Percentiles rank a stretch among this genome's conserved stretches.
Evolutionary conservation across 2,329 filamentous ascomycete species (phyloP).

Genomic region (Fusarium sp.): DNA sequence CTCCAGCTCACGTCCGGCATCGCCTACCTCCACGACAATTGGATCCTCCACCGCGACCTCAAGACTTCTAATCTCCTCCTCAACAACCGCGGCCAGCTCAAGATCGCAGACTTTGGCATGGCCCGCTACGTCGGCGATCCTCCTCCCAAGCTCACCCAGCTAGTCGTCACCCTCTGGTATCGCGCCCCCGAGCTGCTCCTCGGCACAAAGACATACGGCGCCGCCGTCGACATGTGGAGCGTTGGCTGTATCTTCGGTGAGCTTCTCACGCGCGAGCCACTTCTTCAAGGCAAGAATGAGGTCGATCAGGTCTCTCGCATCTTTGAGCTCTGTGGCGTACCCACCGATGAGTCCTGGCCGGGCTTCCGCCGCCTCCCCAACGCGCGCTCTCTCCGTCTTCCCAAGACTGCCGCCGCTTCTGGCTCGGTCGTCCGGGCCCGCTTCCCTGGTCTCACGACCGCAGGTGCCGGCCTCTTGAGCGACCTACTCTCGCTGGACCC

Average conservation of each 20-base stretch:
- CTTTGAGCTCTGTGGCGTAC: conserved; percentile 90
- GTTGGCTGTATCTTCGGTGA: conserved; percentile 97
- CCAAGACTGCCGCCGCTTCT: conserved; percentile 60
- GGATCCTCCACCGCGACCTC: conserved; percentile 94
- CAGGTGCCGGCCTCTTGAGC: conserved; percentile 80
- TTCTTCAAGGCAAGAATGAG: conserved; percentile 92
- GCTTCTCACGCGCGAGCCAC: conserved; percentile 84
- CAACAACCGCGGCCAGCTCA: conserved; percentile 94
- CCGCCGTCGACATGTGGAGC: conserved; percentile 94
- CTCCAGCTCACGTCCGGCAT: conserved; percentile 86
- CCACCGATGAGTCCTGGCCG: conserved; percentile 88
- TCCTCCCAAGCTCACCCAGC: conserved; percentile 83
- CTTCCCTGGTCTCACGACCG: conserved; percentile 86
- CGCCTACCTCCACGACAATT: conserved; percentile 88
- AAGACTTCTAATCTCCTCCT: conserved; percentile 96
- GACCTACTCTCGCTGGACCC: conserved; percentile 84
- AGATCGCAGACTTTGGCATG: conserved; percentile 99
- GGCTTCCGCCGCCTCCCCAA: conserved; percentile 90
- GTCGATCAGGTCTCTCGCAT: conserved; percentile 91
- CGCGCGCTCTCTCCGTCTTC: conserved; percentile 83
- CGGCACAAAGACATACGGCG: conserved; percentile 81
- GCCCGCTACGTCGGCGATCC: conserved; percentile 90
- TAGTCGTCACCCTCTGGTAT: conserved; percentile 98
- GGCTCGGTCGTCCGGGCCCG: conserved; percentile 77
- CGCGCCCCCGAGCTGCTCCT: conserved; percentile 91